Evolutionary conservation across 345 rosid species (phyloP).

Genomic region (Eucalyptus erythrocorys): DNA sequence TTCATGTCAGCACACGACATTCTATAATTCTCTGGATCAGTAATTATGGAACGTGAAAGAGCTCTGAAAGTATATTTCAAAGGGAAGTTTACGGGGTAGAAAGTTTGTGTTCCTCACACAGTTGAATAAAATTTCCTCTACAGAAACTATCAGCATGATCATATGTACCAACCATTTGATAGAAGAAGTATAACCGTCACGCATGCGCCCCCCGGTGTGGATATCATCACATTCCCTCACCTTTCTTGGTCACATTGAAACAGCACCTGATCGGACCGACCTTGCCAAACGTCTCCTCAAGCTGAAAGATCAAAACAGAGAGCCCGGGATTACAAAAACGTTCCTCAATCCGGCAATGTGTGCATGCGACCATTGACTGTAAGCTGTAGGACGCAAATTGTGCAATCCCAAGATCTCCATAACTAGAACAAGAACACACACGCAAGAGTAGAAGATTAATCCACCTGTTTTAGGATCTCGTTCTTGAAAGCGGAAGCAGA

Average conservation of each 20-base stretch:
- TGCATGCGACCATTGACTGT: not conserved
- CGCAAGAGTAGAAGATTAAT: too few relatives aligned
- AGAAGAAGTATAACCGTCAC: not conserved
- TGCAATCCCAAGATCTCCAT: too few relatives aligned
- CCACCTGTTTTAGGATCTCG: too few relatives aligned
- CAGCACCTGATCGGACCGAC: slow-evolving; percentile 92
- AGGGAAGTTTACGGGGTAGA: too few relatives aligned
- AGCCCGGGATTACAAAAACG: not conserved
- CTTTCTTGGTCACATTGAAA: slow-evolving; percentile 77
- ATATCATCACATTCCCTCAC: slow-evolving; percentile 3
- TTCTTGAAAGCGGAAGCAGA: too few relatives aligned
- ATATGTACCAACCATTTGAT: not conserved
- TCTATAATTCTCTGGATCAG: not conserved
- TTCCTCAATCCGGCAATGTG: not conserved
- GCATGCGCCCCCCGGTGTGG: too few relatives aligned
- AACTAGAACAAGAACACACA: too few relatives aligned
- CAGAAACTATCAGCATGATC: not conserved
- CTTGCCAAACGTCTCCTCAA: slow-evolving; percentile 75
- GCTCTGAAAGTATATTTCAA: not conserved
- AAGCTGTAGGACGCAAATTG: too few relatives aligned
- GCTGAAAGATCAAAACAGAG: slow-evolving; percentile 23
- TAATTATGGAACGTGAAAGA: not conserved
- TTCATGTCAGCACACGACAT: not conserved
- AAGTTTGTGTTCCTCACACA: not conserved
- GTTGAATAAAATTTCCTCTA: not conserved